phyloP scores from a whole-genome alignment of 345 rosid species.

The Pugionium cornutum region DNA sequence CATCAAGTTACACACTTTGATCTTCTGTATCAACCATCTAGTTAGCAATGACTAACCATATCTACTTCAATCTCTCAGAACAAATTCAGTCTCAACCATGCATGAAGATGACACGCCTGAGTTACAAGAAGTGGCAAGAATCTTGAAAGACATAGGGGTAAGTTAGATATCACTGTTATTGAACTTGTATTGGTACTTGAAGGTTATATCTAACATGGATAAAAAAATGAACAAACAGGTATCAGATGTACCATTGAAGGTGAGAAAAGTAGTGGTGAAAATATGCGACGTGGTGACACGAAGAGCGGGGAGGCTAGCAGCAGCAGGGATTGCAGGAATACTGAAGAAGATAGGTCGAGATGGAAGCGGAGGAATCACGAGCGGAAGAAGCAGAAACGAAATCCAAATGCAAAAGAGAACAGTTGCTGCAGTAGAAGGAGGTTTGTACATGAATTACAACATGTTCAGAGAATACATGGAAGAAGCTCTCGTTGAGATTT shows the following conservation, averaged over 20 bases:
- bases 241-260: conserved; percentile 64
- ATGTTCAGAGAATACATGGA: conserved; percentile 84
- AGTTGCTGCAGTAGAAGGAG: conserved; percentile 85
- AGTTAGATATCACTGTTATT: background rate
- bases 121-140: conserved; percentile 56
- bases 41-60: background rate
- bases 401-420: conserved; percentile 71
- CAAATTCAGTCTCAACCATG: too few species aligned
- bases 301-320: conserved; percentile 80
- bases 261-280: conserved; percentile 50
- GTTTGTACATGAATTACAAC: conserved; percentile 63
- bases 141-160: too few species aligned
- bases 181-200: background rate
- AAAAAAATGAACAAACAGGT: conserved; percentile 49
- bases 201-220: too few species aligned
- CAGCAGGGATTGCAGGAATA: conserved; percentile 94
- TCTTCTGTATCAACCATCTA: conserved; percentile 6
- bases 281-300: too few species aligned
- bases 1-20: background rate
- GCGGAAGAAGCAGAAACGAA: too few species aligned
- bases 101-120: conserved; percentile 40
- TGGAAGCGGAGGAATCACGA: conserved; percentile 41
- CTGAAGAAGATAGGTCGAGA: conserved; percentile 93
- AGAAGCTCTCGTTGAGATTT: conserved; percentile 69
- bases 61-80: too few species aligned